Percentiles rank a stretch among this genome's conserved stretches.
These are phyloP conservation scores for Metschnikowia borealis DNA, from an alignment of 805 yeast genomes.

Conservation along the genomic window DNA sequence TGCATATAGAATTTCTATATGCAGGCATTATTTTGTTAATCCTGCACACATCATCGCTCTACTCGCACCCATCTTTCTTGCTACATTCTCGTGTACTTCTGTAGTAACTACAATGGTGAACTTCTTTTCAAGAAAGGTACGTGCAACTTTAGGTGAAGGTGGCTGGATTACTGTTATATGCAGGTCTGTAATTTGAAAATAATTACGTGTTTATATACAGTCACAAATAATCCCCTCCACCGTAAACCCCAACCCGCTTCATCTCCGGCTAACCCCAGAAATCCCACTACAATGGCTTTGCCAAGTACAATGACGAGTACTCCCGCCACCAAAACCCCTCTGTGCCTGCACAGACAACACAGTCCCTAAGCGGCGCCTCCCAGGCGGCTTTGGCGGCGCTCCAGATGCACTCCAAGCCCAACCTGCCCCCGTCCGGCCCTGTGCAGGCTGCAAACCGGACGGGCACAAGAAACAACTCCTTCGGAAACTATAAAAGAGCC, in stretches of 20 bases:
- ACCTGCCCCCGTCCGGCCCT: not conserved
- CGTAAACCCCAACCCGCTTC: too few species aligned
- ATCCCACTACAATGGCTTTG: conserved; percentile 30
- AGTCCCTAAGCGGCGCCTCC: conserved; percentile 33
- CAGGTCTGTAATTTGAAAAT: too few species aligned
- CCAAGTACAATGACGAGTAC: conserved; percentile 28
- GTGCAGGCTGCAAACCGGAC: not conserved
- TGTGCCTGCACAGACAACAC: conserved; percentile 19
- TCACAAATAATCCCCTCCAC: too few species aligned
- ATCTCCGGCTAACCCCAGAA: conserved; percentile 6
- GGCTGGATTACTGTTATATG: too few species aligned
- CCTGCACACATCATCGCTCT: not conserved
- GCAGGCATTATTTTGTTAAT: not conserved
- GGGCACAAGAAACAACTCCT: conserved; percentile 17
- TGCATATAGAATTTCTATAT: accelerated
- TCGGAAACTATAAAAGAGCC: conserved; percentile 20
- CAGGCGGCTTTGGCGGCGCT: conserved; percentile 41
- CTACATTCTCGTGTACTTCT: not conserved
- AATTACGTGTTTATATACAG: too few species aligned
- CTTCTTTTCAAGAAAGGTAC: conserved; percentile 11
- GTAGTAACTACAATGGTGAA: conserved; percentile 6
- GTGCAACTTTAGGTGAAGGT: not conserved
- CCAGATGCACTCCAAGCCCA: conserved; percentile 27
- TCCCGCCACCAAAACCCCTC: conserved; percentile 14
- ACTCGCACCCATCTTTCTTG: conserved; percentile 3